Conservation (phyloP, 805 yeast genomes). For the Cyberlindnera mycetangii region DNA sequence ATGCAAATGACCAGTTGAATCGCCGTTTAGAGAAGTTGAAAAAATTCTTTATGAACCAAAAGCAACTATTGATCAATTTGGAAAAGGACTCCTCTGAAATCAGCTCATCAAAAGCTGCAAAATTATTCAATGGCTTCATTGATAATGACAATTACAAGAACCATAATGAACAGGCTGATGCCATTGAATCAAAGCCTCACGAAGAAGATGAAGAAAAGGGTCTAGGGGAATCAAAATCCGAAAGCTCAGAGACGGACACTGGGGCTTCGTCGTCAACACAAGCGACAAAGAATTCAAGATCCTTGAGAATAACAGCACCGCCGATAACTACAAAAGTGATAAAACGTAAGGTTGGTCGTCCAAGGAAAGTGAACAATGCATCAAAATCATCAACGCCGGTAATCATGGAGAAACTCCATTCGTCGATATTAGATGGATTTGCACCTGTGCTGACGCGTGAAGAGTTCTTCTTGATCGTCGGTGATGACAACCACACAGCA, state of each 20-base stretch:
- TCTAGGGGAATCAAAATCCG: constrained; percentile 1
- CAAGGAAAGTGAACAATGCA: constrained; percentile 1
- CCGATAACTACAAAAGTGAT: neutral
- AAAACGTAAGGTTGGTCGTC: constrained; percentile 4
- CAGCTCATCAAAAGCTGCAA: constrained; percentile 29
- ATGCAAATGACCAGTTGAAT: constrained; percentile 27
- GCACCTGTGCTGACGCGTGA: constrained; percentile 31
- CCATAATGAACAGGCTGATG: neutral
- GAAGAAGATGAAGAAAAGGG: no score
- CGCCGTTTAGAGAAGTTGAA: constrained; percentile 32
- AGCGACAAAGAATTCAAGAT: neutral
- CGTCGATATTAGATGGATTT: constrained; percentile 29
- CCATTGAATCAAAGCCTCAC: neutral
- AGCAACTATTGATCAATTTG: constrained; percentile 23
- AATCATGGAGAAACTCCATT: constrained; percentile 3
- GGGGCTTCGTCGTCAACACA: constrained; percentile 2
- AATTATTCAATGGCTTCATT: constrained; percentile 30
- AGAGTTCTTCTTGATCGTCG: constrained; percentile 28
- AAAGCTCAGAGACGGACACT: constrained; percentile 22
- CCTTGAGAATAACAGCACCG: neutral
- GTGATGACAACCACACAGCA: constrained; percentile 4
- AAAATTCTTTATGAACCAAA: constrained; percentile 32
- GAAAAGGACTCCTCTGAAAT: constrained; percentile 30
- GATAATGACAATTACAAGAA: neutral
- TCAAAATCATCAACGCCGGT: neutral